Conservation (phyloP, 768 basidiomycete genomes). For the Lentinula sp. region DNA sequence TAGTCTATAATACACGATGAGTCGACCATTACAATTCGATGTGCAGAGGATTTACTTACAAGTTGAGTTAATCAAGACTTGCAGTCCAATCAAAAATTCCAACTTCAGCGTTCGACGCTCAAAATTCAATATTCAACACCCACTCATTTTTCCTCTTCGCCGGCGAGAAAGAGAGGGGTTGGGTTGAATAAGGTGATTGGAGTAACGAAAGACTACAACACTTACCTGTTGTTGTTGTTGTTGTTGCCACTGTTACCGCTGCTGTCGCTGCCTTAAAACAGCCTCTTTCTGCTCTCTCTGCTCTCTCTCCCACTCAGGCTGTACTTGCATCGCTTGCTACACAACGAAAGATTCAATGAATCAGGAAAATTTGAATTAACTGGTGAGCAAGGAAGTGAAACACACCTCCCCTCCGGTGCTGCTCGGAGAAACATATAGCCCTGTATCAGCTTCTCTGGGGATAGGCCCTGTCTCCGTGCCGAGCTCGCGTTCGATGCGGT, state of each 20-base stretch:
- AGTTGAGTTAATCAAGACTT: too few species aligned
- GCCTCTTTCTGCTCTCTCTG: conserved; percentile 15
- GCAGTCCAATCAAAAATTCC: too few species aligned
- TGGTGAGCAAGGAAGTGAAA: conserved; percentile 27
- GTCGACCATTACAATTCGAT: too few species aligned
- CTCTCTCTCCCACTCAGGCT: conserved; percentile 11
- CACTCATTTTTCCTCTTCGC: too few species aligned
- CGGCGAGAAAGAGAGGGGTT: too few species aligned
- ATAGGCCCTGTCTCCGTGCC: conserved; percentile 98
- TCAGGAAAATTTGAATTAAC: conserved; percentile 12
- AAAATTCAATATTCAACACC: too few species aligned
- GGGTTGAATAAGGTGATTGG: background rate
- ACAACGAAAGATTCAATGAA: background rate
- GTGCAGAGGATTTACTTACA: too few species aligned
- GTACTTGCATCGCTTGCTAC: conserved; percentile 5
- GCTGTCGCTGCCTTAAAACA: conserved; percentile 6
- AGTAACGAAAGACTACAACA: background rate
- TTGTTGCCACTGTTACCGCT: conserved; percentile 17
- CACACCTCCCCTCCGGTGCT: conserved; percentile 30
- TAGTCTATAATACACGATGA: too few species aligned
- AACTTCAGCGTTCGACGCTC: too few species aligned
- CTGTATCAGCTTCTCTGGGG: conserved; percentile 85
- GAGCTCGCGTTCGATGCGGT: conserved; percentile 96
- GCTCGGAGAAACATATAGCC: conserved; percentile 86
- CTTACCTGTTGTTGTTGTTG: conserved; percentile 20